Conservation (phyloP, 2,329 filamentous ascomycete species). For the Cercospora nicotianae region DNA sequence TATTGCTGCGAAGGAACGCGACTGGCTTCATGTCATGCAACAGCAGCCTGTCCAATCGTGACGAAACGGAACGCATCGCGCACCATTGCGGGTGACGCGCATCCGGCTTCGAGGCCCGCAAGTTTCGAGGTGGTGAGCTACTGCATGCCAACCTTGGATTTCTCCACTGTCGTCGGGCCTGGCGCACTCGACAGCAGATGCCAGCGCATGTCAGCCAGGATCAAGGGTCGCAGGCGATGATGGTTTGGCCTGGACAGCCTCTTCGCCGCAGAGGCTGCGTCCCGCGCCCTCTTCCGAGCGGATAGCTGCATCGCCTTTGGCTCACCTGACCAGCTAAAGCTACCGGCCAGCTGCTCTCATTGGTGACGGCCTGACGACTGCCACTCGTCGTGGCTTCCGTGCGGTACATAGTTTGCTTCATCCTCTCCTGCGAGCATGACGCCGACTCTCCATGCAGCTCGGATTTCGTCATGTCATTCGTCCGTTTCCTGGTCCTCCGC, state of each 20-base stretch:
- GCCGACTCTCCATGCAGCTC: constrained; percentile 13
- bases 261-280: constrained; percentile 5
- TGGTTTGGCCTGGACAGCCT: neutral
- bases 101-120: neutral
- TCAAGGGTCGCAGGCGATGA: constrained; percentile 4
- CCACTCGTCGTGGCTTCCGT: constrained; percentile 15
- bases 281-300: constrained; percentile 11
- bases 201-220: constrained; percentile 13
- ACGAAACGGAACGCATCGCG: neutral
- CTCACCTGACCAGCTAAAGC: constrained; percentile 15
- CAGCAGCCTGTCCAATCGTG: neutral
- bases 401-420: constrained; percentile 12
- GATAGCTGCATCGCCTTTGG: constrained; percentile 12
- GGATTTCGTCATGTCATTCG: constrained; percentile 14
- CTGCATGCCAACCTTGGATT: constrained; percentile 3
- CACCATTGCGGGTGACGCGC: neutral
- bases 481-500: constrained; percentile 1
- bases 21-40: neutral
- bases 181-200: neutral
- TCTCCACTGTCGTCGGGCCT: neutral
- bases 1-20: neutral
- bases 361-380: constrained; percentile 16
- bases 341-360: constrained; percentile 9
- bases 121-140: constrained; percentile 4
- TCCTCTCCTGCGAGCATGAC: constrained; percentile 14